These are phyloP conservation scores for Pleurotus pulmonarius DNA, from an alignment of 768 basidiomycete species.

Conservation along the genomic window DNA sequence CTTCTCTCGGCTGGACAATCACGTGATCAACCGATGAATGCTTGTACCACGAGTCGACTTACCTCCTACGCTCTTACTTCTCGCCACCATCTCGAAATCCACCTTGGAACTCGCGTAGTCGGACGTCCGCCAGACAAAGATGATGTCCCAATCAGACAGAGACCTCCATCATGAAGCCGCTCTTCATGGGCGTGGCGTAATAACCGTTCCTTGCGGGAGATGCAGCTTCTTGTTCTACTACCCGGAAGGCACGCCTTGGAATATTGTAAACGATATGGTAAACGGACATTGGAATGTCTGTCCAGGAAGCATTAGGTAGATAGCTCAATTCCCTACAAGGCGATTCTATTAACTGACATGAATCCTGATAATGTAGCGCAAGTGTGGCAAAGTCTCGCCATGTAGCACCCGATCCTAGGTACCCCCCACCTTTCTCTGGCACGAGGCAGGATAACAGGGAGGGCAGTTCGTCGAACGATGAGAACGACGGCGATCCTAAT, in stretches of 20 bases:
- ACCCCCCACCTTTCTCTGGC: not conserved
- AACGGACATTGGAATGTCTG: conserved; percentile 11
- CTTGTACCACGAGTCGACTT: conserved; percentile 4
- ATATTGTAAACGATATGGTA: conserved; percentile 6
- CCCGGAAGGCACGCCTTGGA: conserved; percentile 10
- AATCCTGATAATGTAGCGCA: not conserved
- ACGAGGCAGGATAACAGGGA: not conserved
- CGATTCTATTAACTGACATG: not conserved
- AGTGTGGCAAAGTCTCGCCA: conserved; percentile 5
- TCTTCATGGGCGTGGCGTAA: not conserved
- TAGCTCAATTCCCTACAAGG: not conserved
- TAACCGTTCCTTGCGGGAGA: not conserved
- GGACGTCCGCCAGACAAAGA: not conserved
- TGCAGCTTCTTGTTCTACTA: conserved; percentile 7
- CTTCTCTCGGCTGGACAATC: not conserved
- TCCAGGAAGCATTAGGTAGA: conserved; percentile 11
- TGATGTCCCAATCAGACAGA: not conserved
- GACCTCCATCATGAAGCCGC: not conserved
- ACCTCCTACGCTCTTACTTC: conserved; percentile 1
- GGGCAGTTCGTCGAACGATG: conserved; percentile 1
- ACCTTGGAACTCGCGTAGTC: not conserved
- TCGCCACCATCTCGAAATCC: not conserved
- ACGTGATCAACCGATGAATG: conserved; percentile 4
- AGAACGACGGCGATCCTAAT: not conserved
- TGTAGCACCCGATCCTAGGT: not conserved